Conservation (phyloP, 257 asterid genomes). For the Solanum lycopersicoides region DNA sequence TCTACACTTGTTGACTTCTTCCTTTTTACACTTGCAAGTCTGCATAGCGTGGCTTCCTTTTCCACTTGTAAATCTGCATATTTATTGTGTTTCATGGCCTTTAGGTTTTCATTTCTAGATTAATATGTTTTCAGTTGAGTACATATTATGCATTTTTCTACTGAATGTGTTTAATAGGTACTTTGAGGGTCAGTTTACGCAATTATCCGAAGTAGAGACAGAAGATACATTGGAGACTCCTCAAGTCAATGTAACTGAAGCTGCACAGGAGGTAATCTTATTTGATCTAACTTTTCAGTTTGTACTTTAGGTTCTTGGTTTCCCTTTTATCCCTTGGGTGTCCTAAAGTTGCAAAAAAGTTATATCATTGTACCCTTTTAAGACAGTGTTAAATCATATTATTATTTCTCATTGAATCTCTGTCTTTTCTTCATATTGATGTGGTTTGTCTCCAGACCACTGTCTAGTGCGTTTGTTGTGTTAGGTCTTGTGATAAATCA, state of each 20-base stretch:
- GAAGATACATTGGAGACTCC: constrained; percentile 47
- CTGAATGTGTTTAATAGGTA: constrained; percentile 33
- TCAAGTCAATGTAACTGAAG: constrained; percentile 47
- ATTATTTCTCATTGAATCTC: not conserved
- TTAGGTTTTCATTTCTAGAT: not conserved
- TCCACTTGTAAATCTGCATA: not conserved
- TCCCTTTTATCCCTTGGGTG: not conserved
- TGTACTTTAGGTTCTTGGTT: not conserved
- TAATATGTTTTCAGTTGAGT: not conserved
- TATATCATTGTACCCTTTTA: not conserved
- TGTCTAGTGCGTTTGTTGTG: not conserved
- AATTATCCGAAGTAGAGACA: constrained; percentile 51
- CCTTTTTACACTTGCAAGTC: not conserved
- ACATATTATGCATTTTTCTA: not conserved
- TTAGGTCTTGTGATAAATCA: not conserved
- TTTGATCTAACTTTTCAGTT: not conserved
- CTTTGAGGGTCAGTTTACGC: constrained; percentile 78
- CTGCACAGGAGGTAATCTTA: constrained; percentile 71
- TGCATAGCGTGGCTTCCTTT: not conserved
- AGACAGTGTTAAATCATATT: not conserved
- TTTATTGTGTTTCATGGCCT: not conserved
- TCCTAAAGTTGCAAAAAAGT: not conserved
- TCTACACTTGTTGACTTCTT: not conserved
- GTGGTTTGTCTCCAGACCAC: not conserved
- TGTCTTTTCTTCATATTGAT: not conserved